These are phyloP conservation scores for Actinomucor elegans DNA, from an alignment of 371 early-diverging fungal species.

Conservation along the genomic window DNA sequence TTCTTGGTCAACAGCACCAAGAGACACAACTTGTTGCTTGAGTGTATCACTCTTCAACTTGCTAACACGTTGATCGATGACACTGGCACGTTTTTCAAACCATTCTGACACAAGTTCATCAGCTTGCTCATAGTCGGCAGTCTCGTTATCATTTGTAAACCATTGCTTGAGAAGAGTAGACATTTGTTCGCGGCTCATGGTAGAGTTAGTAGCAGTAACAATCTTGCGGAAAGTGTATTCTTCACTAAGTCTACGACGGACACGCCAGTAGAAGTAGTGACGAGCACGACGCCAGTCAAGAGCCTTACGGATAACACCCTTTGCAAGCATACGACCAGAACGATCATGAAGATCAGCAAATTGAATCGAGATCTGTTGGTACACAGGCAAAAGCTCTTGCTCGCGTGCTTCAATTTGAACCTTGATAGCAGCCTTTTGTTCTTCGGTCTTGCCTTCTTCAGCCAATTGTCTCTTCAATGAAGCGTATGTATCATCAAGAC, in stretches of 20 bases:
- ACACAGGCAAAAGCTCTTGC: constrained; percentile 84
- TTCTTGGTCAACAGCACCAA: constrained; percentile 43
- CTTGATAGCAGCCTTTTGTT: constrained; percentile 66
- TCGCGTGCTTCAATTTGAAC: constrained; percentile 77
- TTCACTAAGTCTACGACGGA: constrained; percentile 78
- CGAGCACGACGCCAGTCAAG: constrained; percentile 85
- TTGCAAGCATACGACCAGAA: constrained; percentile 95
- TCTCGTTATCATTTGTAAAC: constrained; percentile 46
- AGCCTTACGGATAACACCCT: constrained; percentile 83
- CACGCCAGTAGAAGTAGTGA: constrained; percentile 92
- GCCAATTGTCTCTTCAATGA: constrained; percentile 67
- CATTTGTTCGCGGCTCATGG: constrained; percentile 51
- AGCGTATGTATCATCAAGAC: constrained; percentile 80
- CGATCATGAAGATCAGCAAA: constrained; percentile 98
- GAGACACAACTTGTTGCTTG: constrained; percentile 31
- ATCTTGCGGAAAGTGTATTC: constrained; percentile 69
- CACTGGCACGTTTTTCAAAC: constrained; percentile 58
- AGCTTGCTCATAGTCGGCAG: constrained; percentile 46
- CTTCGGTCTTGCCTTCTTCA: constrained; percentile 44
- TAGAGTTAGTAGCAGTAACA: constrained; percentile 33
- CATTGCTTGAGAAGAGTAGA: constrained; percentile 50
- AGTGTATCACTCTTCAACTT: constrained; percentile 43
- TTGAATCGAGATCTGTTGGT: constrained; percentile 92
- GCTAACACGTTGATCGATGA: constrained; percentile 47
- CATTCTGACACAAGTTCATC: constrained; percentile 63